A percentile compares a stretch with the other conserved stretches of the same genome.
Conservation (phyloP, 140 eudicot genomes). For the Senecio squalidus region DNA sequence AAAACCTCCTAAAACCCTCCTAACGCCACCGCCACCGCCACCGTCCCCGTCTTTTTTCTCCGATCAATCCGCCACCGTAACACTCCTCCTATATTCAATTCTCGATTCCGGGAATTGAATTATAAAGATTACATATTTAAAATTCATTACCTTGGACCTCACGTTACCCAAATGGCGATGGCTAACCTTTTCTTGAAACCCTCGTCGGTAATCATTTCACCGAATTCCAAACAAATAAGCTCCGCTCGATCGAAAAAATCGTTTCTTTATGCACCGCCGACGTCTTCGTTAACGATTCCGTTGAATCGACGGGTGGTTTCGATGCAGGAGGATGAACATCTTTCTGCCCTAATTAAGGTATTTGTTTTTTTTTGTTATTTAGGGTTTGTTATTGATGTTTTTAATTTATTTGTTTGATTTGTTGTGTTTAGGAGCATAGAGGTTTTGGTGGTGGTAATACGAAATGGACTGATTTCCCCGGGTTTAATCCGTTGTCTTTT, state of each 20-base stretch:
- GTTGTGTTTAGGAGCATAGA: constrained; percentile 10
- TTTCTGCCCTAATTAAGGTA: constrained; percentile 22
- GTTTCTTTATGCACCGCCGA: constrained; percentile 9
- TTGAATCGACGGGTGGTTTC: background rate
- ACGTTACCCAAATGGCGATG: too few relatives aligned
- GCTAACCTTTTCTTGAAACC: constrained; percentile 16
- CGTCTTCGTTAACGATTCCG: constrained; percentile 16
- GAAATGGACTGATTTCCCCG: constrained; percentile 13
- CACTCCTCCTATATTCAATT: too few relatives aligned
- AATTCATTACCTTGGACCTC: too few relatives aligned
- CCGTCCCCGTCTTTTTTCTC: too few relatives aligned
- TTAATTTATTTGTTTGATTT: background rate
- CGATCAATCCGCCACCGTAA: too few relatives aligned
- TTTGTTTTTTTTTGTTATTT: too few relatives aligned
- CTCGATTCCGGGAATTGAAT: too few relatives aligned
- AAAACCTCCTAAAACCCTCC: too few relatives aligned
- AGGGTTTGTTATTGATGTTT: background rate
- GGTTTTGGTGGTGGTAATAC: constrained; percentile 22
- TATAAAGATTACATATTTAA: too few relatives aligned
- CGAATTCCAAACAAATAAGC: background rate
- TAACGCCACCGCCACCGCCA: too few relatives aligned
- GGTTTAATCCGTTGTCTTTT: background rate
- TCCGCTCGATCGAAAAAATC: constrained; percentile 5
- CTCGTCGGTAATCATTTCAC: constrained; percentile 4
- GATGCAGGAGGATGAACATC: background rate